Base-by-base conservation (phyloP, 306 rosid genomes). In the Medicago lupulina region DNA sequence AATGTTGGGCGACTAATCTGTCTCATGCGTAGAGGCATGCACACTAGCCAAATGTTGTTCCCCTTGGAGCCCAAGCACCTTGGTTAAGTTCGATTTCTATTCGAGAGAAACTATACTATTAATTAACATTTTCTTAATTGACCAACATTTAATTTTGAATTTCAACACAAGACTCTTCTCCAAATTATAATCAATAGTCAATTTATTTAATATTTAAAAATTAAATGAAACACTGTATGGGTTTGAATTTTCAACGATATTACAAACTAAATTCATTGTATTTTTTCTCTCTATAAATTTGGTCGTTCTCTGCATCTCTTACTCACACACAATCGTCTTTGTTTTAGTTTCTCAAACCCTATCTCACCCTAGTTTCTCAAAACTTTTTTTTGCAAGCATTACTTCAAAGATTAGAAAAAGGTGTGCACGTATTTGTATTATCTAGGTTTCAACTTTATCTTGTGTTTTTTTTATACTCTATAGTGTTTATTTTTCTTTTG, bases 281-380 rank as follows among this genome's bases (percentile, higher is more conserved):
- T 9, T 9, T 10, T 11, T 58, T 11, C n/a, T 11, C n/a, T 58
- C 38, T 10, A 58, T 58, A 58, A 58, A 58, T 58, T 58, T 11
- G 36, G 4, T 5, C 9, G 1, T 9, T 64, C 31, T 39, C 5
- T 4, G 16, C 17, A 0, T 17, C 28, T 18, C 8, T 18, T 13
- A 8, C 61, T 18, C 28, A 8, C 31, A 17, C 60, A 17, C 51
- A 16, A 9, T 16, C 13, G 5, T 46, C 10, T 8, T 9, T 12
- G n/a, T 34, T 62, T 62, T 36, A 11, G 5, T n/a, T 62, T n/a
- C 46, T 62, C 46, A 34, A 62, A 62, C 68, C 46, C 28, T 39
- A 2, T 38, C n/a, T 64, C 28, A 16, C n/a, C 9, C n/a, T 64
- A 18, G 19, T 8, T 65, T 16, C 39, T 39, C 1, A 11, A 3